Evolutionary conservation across 306 rosid species (phyloP), one percentile per base, ranked within the genome.

Genomic region (Astragalus glycyphyllos): DNA sequence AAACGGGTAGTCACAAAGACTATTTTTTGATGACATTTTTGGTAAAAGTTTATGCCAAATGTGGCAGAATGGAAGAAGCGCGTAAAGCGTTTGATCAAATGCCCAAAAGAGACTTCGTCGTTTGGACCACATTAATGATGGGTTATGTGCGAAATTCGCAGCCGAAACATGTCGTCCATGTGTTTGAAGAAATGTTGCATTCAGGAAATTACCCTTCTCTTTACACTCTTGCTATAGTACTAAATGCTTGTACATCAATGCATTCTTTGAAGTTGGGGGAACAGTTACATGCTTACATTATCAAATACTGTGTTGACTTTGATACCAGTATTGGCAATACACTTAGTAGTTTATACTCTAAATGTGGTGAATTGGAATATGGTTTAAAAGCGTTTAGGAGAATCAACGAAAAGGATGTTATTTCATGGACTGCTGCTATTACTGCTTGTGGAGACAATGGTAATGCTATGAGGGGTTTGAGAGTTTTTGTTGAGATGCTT

Each of bases 311-410:
- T 7, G 68, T 89, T 58, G 95, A 86, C 65, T 86, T 58, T 41
- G 89, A 94, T 73, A 75, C 94, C 4, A 94, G 97, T 61, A 76
- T 87, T 42, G 97, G 96, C 69, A 90, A 86, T 81, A 79, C 92
- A 41, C 89, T 94, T 46, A 90, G 95, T 74, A 87, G 92, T 68
- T 82, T 94, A n/a, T 94, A 90, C 83, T 83, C 97, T 26, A 90
- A 88, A 77, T 77, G 75, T 62, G 78, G 92, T 14, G 72, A 53
- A 23, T 77, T 94, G 83, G 79, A 79, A 9, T 65, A 62, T 8
- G 87, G 89, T 42, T 61, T 89, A 15, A 90, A 68, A 77, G 84
- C 86, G 15, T 94, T 94, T 54, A 67, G 75, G 72, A 80, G 79
- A 69, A 82, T 90, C 56, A 44, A 76, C 23, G 87, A 87, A 64